These are phyloP conservation scores for Aspergillus puulaauensis DNA, from an alignment of 2,329 filamentous ascomycete species.

Conservation along the genomic window DNA sequence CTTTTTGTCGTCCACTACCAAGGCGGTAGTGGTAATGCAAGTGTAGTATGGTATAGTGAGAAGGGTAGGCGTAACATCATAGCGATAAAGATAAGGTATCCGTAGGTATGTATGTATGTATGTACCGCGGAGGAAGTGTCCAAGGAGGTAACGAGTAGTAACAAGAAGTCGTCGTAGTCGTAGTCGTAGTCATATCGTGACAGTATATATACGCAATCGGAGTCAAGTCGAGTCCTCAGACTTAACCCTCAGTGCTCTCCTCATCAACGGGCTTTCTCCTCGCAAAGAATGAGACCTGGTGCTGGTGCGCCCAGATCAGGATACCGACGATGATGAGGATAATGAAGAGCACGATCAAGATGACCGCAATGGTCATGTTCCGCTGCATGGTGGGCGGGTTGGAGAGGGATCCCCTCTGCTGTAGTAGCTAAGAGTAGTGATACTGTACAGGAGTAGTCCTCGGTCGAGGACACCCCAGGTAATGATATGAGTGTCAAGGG, in stretches of 20 bases:
- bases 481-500: background rate
- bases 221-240: background rate
- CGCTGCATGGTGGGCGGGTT: constrained; percentile 35
- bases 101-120: background rate
- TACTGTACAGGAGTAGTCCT: background rate
- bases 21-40: too few relatives aligned
- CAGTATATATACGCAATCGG: background rate
- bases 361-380: constrained; percentile 52
- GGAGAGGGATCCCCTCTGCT: background rate
- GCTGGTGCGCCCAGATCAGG: constrained; percentile 35
- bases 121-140: too few relatives aligned
- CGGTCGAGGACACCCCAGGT: background rate
- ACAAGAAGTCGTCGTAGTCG: background rate
- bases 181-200: background rate
- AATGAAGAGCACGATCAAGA: constrained; percentile 51
- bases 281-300: constrained; percentile 33
- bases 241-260: constrained; percentile 26
- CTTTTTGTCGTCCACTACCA: too few relatives aligned
- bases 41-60: too few relatives aligned
- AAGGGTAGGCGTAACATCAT: background rate
- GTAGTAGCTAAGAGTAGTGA: background rate
- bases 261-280: constrained; percentile 31
- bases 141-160: background rate
- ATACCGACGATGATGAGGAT: constrained; percentile 45
- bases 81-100: background rate